Base-by-base conservation (phyloP, 805 yeast species). In the Lipomyces oligophaga region DNA sequence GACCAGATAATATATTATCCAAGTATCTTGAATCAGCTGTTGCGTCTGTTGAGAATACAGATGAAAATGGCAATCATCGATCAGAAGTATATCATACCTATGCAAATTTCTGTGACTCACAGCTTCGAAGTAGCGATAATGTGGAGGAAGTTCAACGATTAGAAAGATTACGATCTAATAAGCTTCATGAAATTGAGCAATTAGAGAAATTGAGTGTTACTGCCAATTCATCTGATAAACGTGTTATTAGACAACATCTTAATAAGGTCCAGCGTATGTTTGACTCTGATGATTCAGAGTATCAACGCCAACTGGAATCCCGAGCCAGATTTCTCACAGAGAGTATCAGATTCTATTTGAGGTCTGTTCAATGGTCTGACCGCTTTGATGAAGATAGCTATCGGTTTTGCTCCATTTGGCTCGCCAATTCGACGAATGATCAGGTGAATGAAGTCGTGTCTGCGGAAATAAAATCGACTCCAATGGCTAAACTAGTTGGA, bases 331-430 rank as follows among this genome's bases (percentile, higher is more conserved):
- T 81, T 57, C 68, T 79, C 5, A 64, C 65, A 20, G 73, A 76
- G 27, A 77, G 94, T 0, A 67, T 81, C 13, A 73, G 71, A 19
- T 81, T 76, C 54, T 85, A 81, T 58, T 58, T 87, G 42, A 71
- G 68, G 34, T 69, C 83, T 13, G 64, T 84, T n/a, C 61, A 71
- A 1, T 63, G 68, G 16, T 63, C 71, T 34, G 76, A 73, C 38
- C 58, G 58, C 2, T 69, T 62, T 49, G 75, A 73, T 43, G 79
- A 76, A 48, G 82, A 78, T 41, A 67, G 83, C 24, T 94, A 86
- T 60, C 76, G 85, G 45, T 82, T 89, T 52, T 82, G 89, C 63
- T 83, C 89, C 0, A 63, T 90, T 8, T 90, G 97, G 95, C 70
- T 90, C 32, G 84, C 81, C 50, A 74, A 78, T 55, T 71, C 79